Conservation (phyloP, 495 filamentous ascomycete genomes). For the Hypomontagnella monticulosa region DNA sequence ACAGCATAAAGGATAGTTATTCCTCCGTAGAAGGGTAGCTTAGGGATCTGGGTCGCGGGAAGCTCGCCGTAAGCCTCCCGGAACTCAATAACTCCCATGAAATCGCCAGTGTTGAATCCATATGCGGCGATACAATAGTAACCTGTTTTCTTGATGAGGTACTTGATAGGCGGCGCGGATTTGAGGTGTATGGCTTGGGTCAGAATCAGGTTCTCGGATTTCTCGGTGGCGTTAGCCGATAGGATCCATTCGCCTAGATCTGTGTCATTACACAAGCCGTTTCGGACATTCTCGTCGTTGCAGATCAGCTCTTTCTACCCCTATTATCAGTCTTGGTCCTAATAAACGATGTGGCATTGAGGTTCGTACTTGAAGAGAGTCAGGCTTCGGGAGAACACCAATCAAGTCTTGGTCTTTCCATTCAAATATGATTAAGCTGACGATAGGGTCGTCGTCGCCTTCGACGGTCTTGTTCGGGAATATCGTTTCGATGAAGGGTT, state of each 20-base stretch:
- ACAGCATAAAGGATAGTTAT: conserved; percentile 94
- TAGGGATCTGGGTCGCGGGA: conserved; percentile 92
- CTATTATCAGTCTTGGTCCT: conserved; percentile 25
- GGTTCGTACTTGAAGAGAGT: conserved; percentile 41
- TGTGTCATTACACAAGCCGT: conserved; percentile 72
- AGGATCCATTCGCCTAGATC: conserved; percentile 89
- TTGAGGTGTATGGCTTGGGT: conserved; percentile 86
- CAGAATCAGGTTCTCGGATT: conserved; percentile 73
- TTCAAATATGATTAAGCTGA: conserved; percentile 92
- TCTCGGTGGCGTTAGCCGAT: conserved; percentile 72
- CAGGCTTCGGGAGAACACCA: conserved; percentile 59
- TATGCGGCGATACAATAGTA: conserved; percentile 95
- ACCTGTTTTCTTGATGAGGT: conserved; percentile 84
- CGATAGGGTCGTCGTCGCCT: conserved; percentile 72
- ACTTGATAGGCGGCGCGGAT: conserved; percentile 75
- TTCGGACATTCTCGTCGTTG: conserved; percentile 71
- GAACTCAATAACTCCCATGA: conserved; percentile 86
- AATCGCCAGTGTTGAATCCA: conserved; percentile 68
- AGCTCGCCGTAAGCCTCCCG: conserved; percentile 96
- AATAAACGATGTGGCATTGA: neutral
- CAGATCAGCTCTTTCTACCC: conserved; percentile 77
- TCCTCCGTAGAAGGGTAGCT: conserved; percentile 96
- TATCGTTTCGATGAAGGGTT: conserved; percentile 88
- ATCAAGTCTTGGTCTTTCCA: conserved; percentile 86
- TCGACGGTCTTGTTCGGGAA: conserved; percentile 70